Percentiles rank a stretch among this genome's conserved stretches.
phyloP scores from a whole-genome alignment of 495 filamentous ascomycete species.

The Penicillium paradoxum region DNA sequence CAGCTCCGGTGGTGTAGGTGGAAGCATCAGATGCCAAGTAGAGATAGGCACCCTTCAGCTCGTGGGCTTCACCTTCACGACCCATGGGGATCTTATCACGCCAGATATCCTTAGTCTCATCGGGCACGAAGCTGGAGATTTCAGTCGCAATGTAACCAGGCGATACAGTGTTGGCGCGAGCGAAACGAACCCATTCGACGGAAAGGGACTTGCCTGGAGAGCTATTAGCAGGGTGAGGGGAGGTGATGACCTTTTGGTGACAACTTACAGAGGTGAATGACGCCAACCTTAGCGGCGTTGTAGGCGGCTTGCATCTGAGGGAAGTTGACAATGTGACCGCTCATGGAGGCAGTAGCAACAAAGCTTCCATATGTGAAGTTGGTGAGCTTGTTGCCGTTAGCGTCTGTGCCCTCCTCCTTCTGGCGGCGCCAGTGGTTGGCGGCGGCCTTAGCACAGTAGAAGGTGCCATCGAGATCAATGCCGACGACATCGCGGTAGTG shows the following conservation, averaged over 20 bases:
- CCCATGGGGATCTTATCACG: conserved; percentile 81
- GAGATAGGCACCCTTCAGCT: conserved; percentile 86
- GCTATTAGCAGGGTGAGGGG: conserved; percentile 1
- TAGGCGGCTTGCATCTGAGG: conserved; percentile 83
- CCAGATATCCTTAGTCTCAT: conserved; percentile 70
- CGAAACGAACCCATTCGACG: conserved; percentile 83
- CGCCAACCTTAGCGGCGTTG: conserved; percentile 81
- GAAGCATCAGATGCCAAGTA: conserved; percentile 81
- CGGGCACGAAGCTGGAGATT: conserved; percentile 67
- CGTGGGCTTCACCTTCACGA: conserved; percentile 48
- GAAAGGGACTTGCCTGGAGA: conserved; percentile 62
- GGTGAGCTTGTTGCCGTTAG: conserved; percentile 61
- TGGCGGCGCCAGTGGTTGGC: conserved; percentile 64
- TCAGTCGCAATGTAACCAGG: conserved; percentile 87
- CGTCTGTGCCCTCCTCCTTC: conserved; percentile 59
- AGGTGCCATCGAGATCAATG: conserved; percentile 77
- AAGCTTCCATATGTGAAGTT: conserved; percentile 68
- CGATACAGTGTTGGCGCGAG: conserved; percentile 74
- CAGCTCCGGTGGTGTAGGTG: conserved; percentile 75
- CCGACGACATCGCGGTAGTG: conserved; percentile 64
- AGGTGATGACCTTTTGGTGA: not conserved
- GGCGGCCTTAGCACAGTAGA: conserved; percentile 75
- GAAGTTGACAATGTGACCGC: conserved; percentile 81
- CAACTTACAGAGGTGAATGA: conserved; percentile 73
- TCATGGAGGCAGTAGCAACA: conserved; percentile 76